Evolutionary conservation across 2,329 filamentous ascomycete genomes (phyloP), one percentile per base, ranked within the genome.

Genomic region (Thielaviopsis punctulata): DNA sequence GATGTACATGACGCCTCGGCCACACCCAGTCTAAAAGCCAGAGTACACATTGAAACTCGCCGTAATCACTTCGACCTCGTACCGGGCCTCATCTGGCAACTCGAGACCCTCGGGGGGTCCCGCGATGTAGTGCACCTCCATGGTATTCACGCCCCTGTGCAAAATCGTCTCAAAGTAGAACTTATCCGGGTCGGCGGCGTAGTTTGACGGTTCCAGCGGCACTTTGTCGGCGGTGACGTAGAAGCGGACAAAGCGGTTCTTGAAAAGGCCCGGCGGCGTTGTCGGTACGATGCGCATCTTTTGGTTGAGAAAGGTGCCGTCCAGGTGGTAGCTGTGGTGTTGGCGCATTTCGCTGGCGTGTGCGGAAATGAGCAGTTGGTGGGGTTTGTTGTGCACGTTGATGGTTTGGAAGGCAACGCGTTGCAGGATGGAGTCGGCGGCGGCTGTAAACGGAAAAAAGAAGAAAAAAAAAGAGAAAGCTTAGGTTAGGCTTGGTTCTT

Each of bases 31-130:
- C 50, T 52, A 55, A 39, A 51, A 53, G 18, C 47, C 51, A 18
- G 47, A 18, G 30, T 52, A 56, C 15, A 57, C 53, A 48, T 92
- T 83, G 56, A 83, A 75, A 65, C 84, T 84, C 24, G 92, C 71
- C 1, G 79, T 86, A 53, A 88, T 73, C 59, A 82, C 83, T 68
- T 95, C 88, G 56, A 89, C 69, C 62, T 92, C 86, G 33, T 82
- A 75, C 56, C 81, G 77, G 9, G 79, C 70, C 0, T 76, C 80
- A 23, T 73, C 73, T 0, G 72, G 68, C 36, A 73, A 66, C 55
- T 73, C 77, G 60, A 77, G 70, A 19, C 72, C 76, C 59, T 71
- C 76, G 1, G 75, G 77, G 44, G 86, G 73, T 6, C 81, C 80
- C 1, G 84, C 85, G 57, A 88, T 77, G 54, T 90, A 71, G 60